Evolutionary conservation across 768 basidiomycete species (phyloP), one percentile per base, ranked within the genome.

Genomic region (Tephrocybe rancida): DNA sequence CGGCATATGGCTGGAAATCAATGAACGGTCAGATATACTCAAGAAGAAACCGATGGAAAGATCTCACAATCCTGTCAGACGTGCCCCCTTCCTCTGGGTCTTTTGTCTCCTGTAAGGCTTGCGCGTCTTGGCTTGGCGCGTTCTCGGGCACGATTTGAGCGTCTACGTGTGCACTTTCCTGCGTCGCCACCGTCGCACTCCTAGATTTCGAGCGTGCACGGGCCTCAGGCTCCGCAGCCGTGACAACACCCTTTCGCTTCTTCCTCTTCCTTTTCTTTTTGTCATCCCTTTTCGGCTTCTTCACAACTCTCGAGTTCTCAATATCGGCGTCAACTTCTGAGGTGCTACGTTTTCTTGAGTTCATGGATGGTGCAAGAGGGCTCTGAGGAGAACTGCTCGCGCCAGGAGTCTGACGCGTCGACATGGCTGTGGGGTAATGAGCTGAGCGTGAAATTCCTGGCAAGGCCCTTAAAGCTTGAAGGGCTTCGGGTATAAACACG

Each of bases 201-300:
- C 51, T 51, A 8, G 63, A 58, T 35, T 38, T 56, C 24, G 61
- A 61, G 44, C 35, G 48, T 6, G 53, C 34, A 29, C 49, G 57
- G 34, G 43, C 16, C 29, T 62, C 58, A 9, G 58, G 52, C 13
- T 32, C 50, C 11, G 54, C 21, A 29, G 53, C 13, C 4, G 61
- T 42, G 13, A 73, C 72, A 24, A 75, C 63, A 21, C 60, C 61
- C 57, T 72, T 74, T 58, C 61, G 69, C 58, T 66, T 73, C 56
- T 65, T 75, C 60, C 64, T 74, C 54, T 57, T 70, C 54, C 66
- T 69, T 56, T 67, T 73, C 64, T 70, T 74, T 58, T 70, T 75
- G 48, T 72, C 56, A 44, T 67, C 67, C 48, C 60, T 66, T 59
- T 62, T 72, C 26, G 58, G 54, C 63, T 70, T 73, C 61, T 73